Percentiles rank a stretch among this genome's conserved stretches.
Evolutionary conservation across 306 rosid genomes (phyloP).

Genomic region (Cucumis sativus): Cucumber_9930_V3 NC_026658.2:5393501-5394000

Average conservation of each 20-base stretch:
- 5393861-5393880: too few species aligned
- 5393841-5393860: background rate
- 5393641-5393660: too few species aligned
- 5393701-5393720: too few species aligned
- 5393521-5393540: background rate
- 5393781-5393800: too few species aligned
- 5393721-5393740: too few species aligned
- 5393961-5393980: background rate
- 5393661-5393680: too few species aligned
- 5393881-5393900: too few species aligned
- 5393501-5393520: slow-evolving; percentile 1
- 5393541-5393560: background rate
- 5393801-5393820: too few species aligned
- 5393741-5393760: too few species aligned
- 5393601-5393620: background rate
- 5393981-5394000: background rate
- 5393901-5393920: background rate
- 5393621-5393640: background rate
- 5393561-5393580: background rate
- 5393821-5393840: too few species aligned
- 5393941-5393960: background rate
- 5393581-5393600: background rate
- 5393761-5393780: too few species aligned
- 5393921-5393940: background rate
- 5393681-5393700: too few species aligned